phyloP scores from a whole-genome alignment of 2,329 filamentous ascomycete species.

The Hawksworthiomyces lignivorus region DNA sequence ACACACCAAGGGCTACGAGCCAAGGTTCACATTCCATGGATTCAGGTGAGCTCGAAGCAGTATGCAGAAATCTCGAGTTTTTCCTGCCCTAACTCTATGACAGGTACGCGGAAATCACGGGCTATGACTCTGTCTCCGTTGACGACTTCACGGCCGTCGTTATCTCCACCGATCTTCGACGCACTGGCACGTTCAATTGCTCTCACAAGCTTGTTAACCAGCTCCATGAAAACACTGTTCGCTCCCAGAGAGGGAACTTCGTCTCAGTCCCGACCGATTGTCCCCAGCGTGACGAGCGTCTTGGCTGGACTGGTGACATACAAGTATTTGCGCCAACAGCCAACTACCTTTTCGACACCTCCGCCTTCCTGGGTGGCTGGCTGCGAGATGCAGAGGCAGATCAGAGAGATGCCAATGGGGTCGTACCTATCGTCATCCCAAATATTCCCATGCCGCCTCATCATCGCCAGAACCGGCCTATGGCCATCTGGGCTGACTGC shows the following conservation, averaged over 20 bases:
- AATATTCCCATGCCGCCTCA: slow-evolving; percentile 20
- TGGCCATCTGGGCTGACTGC: slow-evolving; percentile 27
- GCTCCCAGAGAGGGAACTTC: slow-evolving; percentile 54
- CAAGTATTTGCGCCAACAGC: slow-evolving; percentile 43
- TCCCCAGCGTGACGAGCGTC: slow-evolving; percentile 46
- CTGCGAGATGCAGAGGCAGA: slow-evolving; percentile 34
- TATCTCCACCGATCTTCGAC: slow-evolving; percentile 44
- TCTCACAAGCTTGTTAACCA: slow-evolving; percentile 45
- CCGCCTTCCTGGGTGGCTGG: slow-evolving; percentile 43
- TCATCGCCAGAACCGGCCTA: slow-evolving; percentile 17
- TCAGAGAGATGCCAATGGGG: slow-evolving; percentile 12
- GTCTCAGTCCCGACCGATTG: slow-evolving; percentile 50
- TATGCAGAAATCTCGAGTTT: too few species aligned
- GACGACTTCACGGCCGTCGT: slow-evolving; percentile 23
- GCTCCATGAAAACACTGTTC: slow-evolving; percentile 46
- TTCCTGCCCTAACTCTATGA: too few species aligned
- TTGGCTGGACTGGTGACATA: slow-evolving; percentile 46
- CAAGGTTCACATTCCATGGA: slow-evolving; percentile 42
- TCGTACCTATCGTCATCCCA: slow-evolving; percentile 25
- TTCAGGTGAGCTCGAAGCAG: too few species aligned
- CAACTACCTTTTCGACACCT: slow-evolving; percentile 45
- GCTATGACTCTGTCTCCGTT: neutral
- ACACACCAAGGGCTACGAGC: slow-evolving; percentile 8
- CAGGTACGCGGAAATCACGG: too few species aligned
- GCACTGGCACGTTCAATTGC: slow-evolving; percentile 42